Evolutionary conservation across 2,329 filamentous ascomycete species (phyloP).

Genomic region (Clonostachys solani): DNA sequence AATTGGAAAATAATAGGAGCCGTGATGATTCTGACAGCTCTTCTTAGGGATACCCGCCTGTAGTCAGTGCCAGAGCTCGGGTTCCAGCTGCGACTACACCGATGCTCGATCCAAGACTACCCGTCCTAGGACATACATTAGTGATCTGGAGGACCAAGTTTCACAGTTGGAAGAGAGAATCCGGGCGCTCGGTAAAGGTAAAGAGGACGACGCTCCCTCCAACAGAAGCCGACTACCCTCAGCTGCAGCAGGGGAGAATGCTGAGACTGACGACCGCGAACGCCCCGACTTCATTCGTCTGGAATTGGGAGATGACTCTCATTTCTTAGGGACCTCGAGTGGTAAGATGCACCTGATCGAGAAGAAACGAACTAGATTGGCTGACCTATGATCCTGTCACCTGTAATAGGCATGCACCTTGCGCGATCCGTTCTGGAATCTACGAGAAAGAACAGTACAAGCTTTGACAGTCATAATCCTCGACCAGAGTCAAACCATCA

Average conservation of each 20-base stretch:
- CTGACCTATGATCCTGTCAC: too few species aligned
- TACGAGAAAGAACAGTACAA: constrained; percentile 5
- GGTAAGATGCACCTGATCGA: neutral
- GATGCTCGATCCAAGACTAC: constrained; percentile 8
- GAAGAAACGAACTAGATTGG: too few species aligned
- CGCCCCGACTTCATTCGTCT: constrained; percentile 8
- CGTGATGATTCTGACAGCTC: neutral
- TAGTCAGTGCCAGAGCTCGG: constrained; percentile 6
- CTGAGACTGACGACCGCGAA: neutral
- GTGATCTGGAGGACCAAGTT: constrained; percentile 5
- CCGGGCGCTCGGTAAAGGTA: neutral
- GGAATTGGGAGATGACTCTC: constrained; percentile 7
- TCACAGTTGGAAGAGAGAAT: constrained; percentile 4
- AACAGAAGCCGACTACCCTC: neutral
- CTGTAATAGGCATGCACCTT: constrained; percentile 3
- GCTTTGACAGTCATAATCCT: neutral
- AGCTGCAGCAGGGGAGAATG: neutral
- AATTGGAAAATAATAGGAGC: neutral
- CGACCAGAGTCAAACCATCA: neutral
- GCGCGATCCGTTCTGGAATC: constrained; percentile 7
- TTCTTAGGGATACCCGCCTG: constrained; percentile 9
- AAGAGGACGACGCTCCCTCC: too few species aligned
- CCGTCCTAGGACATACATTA: constrained; percentile 5
- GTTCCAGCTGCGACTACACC: constrained; percentile 11
- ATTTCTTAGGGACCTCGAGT: constrained; percentile 8